Percentiles rank a stretch among this genome's conserved stretches.
Conservation (phyloP, 306 rosid species). For the Clitoria ternatea region DNA sequence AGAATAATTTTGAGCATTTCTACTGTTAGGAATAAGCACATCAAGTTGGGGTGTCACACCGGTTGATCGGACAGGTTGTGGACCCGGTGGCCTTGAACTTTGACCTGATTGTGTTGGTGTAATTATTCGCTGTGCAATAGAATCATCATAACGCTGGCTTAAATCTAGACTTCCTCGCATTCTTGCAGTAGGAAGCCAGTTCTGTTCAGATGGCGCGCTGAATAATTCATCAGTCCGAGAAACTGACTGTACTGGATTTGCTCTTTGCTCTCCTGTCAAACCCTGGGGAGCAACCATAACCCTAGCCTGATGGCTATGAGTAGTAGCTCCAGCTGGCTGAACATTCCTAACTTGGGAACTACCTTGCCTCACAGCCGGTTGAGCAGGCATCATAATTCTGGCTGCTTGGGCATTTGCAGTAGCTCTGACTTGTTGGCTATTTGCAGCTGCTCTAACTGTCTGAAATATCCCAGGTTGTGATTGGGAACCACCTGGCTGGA, state of each 20-base stretch:
- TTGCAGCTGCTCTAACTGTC: slow-evolving; percentile 13
- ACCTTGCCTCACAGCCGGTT: slow-evolving; percentile 38
- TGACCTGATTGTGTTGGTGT: slow-evolving; percentile 47
- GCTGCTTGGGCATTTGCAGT: slow-evolving; percentile 28
- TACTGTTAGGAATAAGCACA: slow-evolving; percentile 27
- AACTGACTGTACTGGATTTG: slow-evolving; percentile 36
- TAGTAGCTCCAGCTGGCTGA: slow-evolving; percentile 35
- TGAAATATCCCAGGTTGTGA: slow-evolving; percentile 21
- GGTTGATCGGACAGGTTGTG: slow-evolving; percentile 22
- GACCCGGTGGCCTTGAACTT: slow-evolving; percentile 9
- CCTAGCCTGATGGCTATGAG: slow-evolving; percentile 35
- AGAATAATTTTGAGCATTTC: slow-evolving; percentile 27
- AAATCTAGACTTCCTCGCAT: slow-evolving; percentile 83
- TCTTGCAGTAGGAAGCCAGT: slow-evolving; percentile 59
- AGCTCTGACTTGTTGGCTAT: slow-evolving; percentile 35
- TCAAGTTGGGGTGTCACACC: slow-evolving; percentile 18
- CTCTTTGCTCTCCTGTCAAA: slow-evolving; percentile 40
- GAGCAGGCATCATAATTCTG: slow-evolving; percentile 23
- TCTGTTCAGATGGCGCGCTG: slow-evolving; percentile 41
- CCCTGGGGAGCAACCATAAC: slow-evolving; percentile 28
- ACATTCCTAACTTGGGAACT: slow-evolving; percentile 24
- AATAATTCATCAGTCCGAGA: slow-evolving; percentile 33
- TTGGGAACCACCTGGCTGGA: slow-evolving; percentile 45
- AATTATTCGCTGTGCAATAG: slow-evolving; percentile 42
- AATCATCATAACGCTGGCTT: slow-evolving; percentile 42